Conservation (phyloP, 805 yeast genomes). For the Suhomyces sp. region DNA sequence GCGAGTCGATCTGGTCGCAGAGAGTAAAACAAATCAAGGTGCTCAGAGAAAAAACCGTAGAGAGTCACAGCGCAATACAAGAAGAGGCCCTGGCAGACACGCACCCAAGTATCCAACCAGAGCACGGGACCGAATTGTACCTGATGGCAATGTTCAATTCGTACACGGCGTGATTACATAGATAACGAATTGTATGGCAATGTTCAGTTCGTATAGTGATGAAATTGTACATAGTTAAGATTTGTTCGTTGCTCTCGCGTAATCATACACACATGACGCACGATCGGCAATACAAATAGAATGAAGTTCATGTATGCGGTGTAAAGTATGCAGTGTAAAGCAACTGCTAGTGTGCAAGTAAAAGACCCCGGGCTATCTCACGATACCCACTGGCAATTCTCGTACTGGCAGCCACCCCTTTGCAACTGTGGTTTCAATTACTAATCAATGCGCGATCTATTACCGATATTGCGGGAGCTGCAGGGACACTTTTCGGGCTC, state of each 20-base stretch:
- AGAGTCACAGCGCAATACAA: constrained; percentile 23
- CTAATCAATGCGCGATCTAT: not conserved
- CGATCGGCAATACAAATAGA: not conserved
- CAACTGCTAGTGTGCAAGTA: not conserved
- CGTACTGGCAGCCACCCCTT: not conserved
- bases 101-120: not conserved
- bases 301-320: too few species aligned
- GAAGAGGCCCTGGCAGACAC: constrained; percentile 20
- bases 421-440: not conserved
- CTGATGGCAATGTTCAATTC: constrained; percentile 28
- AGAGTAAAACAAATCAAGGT: constrained; percentile 53
- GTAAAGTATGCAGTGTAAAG: not conserved
- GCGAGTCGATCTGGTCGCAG: constrained; percentile 62
- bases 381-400: too few species aligned
- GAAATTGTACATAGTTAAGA: not conserved
- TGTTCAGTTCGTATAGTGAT: constrained; percentile 27
- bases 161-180: constrained; percentile 20
- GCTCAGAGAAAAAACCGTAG: constrained; percentile 26
- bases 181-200: constrained; percentile 25
- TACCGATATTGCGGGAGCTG: not conserved
- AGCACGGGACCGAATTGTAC: constrained; percentile 15
- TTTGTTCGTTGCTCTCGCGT: not conserved
- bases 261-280: not conserved
- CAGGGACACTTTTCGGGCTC: not conserved
- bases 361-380: too few species aligned